Percentiles rank a stretch among this genome's conserved stretches.
These are phyloP conservation scores for Chrysochromulina tobinii DNA, from an alignment of 78 protist genomes.

Conservation along the genomic window DNA sequence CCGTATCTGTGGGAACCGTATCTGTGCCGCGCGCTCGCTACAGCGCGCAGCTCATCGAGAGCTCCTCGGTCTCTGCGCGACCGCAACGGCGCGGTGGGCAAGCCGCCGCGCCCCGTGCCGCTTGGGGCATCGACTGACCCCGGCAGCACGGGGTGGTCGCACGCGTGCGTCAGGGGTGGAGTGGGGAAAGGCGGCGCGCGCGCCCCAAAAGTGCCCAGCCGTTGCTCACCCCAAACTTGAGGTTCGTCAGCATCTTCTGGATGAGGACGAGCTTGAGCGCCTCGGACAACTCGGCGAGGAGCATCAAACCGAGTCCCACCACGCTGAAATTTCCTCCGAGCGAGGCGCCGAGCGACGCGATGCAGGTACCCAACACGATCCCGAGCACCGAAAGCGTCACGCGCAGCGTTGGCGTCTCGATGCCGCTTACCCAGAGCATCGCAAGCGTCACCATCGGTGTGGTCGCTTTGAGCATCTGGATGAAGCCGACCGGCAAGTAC, in stretches of 20 bases:
- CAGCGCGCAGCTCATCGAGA: too few relatives aligned
- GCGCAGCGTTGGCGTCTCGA: conserved; percentile 10
- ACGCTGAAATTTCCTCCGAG: too few relatives aligned
- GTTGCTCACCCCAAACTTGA: conserved; percentile 13
- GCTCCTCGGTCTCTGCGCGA: not conserved
- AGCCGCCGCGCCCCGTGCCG: not conserved
- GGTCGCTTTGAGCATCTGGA: conserved; percentile 39
- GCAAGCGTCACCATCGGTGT: conserved; percentile 13
- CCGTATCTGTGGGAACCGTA: too few relatives aligned
- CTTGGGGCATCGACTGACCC: not conserved
- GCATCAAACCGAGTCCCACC: not conserved
- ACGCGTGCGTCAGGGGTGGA: not conserved
- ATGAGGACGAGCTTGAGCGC: conserved; percentile 40
- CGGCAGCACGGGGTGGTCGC: too few relatives aligned
- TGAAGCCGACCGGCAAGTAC: conserved; percentile 33
- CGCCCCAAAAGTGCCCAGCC: too few relatives aligned
- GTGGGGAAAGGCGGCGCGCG: not conserved
- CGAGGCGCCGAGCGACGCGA: conserved; percentile 10
- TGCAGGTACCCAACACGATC: not conserved
- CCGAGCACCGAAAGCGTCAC: not conserved
- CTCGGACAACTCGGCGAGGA: conserved; percentile 4
- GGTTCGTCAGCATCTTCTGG: conserved; percentile 35
- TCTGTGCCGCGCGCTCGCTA: too few relatives aligned
- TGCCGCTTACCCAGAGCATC: not conserved
- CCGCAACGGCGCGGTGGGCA: not conserved